Evolutionary conservation across 768 basidiomycete genomes (phyloP).

Genomic region (Lanmaoa pseudosensibilis): DNA sequence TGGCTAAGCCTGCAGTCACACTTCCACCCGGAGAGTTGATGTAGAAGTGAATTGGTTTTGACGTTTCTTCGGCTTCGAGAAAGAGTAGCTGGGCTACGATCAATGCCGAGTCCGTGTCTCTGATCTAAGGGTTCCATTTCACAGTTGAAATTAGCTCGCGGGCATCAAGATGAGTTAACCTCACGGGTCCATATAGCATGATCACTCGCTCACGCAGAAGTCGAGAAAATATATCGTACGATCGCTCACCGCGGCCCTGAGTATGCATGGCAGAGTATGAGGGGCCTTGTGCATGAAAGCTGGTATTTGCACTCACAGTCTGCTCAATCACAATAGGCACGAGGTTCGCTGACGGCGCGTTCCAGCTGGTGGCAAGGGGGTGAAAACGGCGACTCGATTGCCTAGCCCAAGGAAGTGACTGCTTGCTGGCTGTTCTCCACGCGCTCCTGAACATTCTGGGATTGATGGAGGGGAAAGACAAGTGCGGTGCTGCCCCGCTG

Average conservation of each 20-base stretch:
- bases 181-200: constrained; percentile 90
- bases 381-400: constrained; percentile 48
- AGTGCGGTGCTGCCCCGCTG: neutral
- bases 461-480: constrained; percentile 3
- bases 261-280: constrained; percentile 16
- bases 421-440: constrained; percentile 25
- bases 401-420: constrained; percentile 9
- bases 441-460: constrained; percentile 31
- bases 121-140: constrained; percentile 55
- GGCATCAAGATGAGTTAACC: constrained; percentile 29
- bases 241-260: constrained; percentile 82
- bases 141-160: constrained; percentile 11
- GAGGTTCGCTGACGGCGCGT: constrained; percentile 56
- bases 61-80: constrained; percentile 92
- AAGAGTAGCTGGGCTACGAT: constrained; percentile 92
- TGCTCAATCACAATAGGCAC: constrained; percentile 95
- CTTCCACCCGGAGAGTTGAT: constrained; percentile 97
- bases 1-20: constrained; percentile 93
- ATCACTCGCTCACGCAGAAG: constrained; percentile 91
- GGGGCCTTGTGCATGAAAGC: constrained; percentile 8
- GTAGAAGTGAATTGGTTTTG: constrained; percentile 93
- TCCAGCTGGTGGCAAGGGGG: constrained; percentile 48
- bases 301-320: constrained; percentile 52
- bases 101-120: constrained; percentile 85
- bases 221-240: constrained; percentile 95